Percentiles rank a stretch among this genome's conserved stretches.
These are phyloP conservation scores for Ophiocordyceps polyrhachis-furcata DNA, from an alignment of 2,329 filamentous ascomycete species.

Conservation along the genomic window DNA sequence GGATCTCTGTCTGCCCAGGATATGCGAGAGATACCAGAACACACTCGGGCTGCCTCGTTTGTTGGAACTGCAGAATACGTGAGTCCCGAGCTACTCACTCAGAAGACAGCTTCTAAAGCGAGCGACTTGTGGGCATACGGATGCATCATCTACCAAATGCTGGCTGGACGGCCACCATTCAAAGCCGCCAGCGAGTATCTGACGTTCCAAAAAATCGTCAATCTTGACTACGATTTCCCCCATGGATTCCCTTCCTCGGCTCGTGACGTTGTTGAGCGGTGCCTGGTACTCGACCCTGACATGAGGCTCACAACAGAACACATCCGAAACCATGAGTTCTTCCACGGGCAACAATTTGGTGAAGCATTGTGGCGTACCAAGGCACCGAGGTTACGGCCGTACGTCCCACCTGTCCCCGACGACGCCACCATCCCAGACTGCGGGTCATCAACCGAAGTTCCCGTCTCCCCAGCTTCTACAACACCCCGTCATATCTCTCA, in stretches of 20 bases:
- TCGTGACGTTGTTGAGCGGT: conserved; percentile 73
- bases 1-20: conserved; percentile 18
- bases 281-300: conserved; percentile 74
- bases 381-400: conserved; percentile 70
- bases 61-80: conserved; percentile 97
- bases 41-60: conserved; percentile 74
- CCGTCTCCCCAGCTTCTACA: no score
- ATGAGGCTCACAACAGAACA: conserved; percentile 80
- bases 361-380: conserved; percentile 76
- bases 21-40: conserved; percentile 28
- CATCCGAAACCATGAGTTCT: conserved; percentile 93
- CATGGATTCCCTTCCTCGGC: conserved; percentile 71
- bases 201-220: conserved; percentile 96
- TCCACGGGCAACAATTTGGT: conserved; percentile 72
- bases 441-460: background rate
- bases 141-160: conserved; percentile 89
- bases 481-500: background rate
- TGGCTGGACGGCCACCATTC: conserved; percentile 92
- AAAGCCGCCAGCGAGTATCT: conserved; percentile 91
- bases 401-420: conserved; percentile 59
- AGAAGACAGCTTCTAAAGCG: conserved; percentile 93
- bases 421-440: conserved; percentile 8
- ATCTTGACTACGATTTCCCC: conserved; percentile 85
- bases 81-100: conserved; percentile 87
- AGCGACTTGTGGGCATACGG: conserved; percentile 98